Percentiles rank a stretch among this genome's conserved stretches.
phyloP scores from a whole-genome alignment of 208 protist species.

The Baffinella frigidus region DNA sequence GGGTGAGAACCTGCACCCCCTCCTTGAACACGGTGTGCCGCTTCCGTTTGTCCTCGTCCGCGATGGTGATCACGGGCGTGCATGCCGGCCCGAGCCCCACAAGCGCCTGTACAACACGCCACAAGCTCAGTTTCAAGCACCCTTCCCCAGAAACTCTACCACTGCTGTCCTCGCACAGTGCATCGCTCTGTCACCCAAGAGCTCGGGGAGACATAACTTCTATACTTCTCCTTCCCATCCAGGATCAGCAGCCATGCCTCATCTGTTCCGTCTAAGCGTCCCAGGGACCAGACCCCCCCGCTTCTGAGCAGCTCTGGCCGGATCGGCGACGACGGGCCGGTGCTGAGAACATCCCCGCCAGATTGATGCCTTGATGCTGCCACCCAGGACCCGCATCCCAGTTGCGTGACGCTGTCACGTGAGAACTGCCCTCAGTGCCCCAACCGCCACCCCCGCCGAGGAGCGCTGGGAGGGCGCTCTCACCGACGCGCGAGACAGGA shows the following conservation, averaged over 20 bases:
- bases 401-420: too few relatives aligned
- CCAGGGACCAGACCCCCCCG: too few relatives aligned
- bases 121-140: not conserved
- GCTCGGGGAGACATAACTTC: too few relatives aligned
- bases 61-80: not conserved
- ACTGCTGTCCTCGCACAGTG: not conserved
- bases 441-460: not conserved
- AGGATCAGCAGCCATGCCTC: too few relatives aligned
- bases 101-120: constrained; percentile 5
- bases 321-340: too few relatives aligned
- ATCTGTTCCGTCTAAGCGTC: too few relatives aligned
- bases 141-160: not conserved
- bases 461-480: not conserved
- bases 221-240: too few relatives aligned
- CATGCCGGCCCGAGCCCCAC: constrained; percentile 54
- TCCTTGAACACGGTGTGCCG: constrained; percentile 3
- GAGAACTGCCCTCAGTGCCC: too few relatives aligned
- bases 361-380: too few relatives aligned
- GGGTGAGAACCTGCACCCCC: not conserved
- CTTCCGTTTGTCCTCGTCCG: constrained; percentile 31
- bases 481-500: constrained; percentile 50
- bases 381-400: too few relatives aligned
- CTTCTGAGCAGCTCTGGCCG: too few relatives aligned
- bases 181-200: not conserved
- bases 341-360: too few relatives aligned